Base-by-base conservation (phyloP, 2,329 filamentous ascomycete species). In the Aspergillus neotritici region DNA sequence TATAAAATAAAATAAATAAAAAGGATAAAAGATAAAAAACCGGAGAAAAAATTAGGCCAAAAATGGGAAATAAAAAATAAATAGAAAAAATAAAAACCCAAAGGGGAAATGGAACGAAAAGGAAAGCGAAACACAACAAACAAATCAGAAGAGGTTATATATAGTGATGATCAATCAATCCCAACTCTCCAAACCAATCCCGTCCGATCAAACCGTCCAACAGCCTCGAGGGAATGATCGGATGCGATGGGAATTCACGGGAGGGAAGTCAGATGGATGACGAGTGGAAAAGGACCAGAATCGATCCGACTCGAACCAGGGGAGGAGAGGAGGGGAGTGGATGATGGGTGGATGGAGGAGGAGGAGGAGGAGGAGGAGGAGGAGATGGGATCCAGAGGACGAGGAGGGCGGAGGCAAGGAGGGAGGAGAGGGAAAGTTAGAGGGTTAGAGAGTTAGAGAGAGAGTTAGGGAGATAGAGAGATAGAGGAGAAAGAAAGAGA, bases 281-380 rank as follows among this genome's bases (percentile, higher is more conserved):
- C 21, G 21, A 25, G 7, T 25, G 21, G 21, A 25, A 25, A 25
- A 25, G 21, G 5, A 25, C 3, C 21, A 25, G 21, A 25, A 25
- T 25, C 21, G 21, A 25, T 25, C 21, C 21, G 21, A 25, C 70
- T 67, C 63, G 68, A 65, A 61, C 67, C 56, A 57, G 66, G 66
- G 56, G 63, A 64, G 60, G 67, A 65, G 73, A 75, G 71, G 71
- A 75, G 67, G 61, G 63, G 71, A 69, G 70, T 70, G 67, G 64
- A 64, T 46, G 62, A 62, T 62, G 59, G 61, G 60, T 40, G 43
- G 51, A 48, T 60, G 59, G 60, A 61, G 57, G 58, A 37, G n/a
- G 12, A 11, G 33, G 33, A 13, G 30, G 11, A 21, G 28, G 29
- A 25, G 16, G 5, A 34, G 32, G 39, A 34, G n/a, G 16, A 14